These are phyloP conservation scores for Coelastrella sp. DNA, from an alignment of 139 green algal genomes.

Conservation along the genomic window DNA sequence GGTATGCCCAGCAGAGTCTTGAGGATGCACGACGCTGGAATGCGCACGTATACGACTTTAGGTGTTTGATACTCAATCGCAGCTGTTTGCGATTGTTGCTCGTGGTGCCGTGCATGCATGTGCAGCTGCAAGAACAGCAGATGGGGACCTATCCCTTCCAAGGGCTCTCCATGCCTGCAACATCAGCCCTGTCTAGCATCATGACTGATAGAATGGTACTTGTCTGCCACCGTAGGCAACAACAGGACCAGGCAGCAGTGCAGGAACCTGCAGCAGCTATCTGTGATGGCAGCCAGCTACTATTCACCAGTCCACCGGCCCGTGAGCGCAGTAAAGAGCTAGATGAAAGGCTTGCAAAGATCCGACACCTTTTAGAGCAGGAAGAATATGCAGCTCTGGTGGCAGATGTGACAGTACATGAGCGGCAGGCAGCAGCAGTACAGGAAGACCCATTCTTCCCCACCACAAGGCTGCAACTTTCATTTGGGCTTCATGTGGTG, in stretches of 20 bases:
- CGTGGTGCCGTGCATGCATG: neutral
- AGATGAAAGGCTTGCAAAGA: constrained; percentile 61
- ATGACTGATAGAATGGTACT: neutral
- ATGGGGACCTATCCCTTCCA: neutral
- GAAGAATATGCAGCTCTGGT: constrained; percentile 66
- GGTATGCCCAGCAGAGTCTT: neutral
- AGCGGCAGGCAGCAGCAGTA: constrained; percentile 55
- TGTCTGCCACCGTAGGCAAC: neutral
- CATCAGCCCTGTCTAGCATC: no score
- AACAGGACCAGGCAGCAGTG: neutral
- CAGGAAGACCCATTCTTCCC: constrained; percentile 55
- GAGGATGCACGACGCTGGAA: neutral
- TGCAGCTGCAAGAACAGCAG: neutral
- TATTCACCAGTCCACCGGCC: constrained; percentile 52
- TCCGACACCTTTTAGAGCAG: constrained; percentile 68
- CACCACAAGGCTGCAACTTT: constrained; percentile 77
- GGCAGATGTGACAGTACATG: constrained; percentile 55
- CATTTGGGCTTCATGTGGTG: constrained; percentile 83
- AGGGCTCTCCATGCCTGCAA: no score
- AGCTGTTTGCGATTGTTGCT: neutral
- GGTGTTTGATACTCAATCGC: neutral
- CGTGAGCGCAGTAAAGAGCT: constrained; percentile 63
- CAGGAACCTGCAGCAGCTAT: neutral
- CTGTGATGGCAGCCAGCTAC: constrained; percentile 56
- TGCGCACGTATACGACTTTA: neutral